A percentile compares a stretch with the other conserved stretches of the same genome.
These are phyloP conservation scores for Cerioporus squamosus DNA, from an alignment of 1,284 basidiomycete genomes.

Conservation along the genomic window DNA sequence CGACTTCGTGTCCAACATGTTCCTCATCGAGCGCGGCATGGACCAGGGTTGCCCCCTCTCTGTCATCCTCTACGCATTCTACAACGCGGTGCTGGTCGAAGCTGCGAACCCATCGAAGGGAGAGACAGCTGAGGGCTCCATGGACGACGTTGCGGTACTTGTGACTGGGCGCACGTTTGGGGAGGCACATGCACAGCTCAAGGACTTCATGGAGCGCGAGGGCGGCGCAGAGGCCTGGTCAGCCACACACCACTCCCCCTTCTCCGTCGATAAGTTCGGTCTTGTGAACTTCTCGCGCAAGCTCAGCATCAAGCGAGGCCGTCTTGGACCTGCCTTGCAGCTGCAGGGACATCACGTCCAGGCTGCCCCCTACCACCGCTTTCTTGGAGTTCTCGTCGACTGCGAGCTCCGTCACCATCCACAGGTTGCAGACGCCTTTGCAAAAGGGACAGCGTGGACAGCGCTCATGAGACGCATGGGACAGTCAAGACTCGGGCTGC, in stretches of 20 bases:
- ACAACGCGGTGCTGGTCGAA: conserved; percentile 36
- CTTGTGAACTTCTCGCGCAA: conserved; percentile 17
- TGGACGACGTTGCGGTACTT: conserved; percentile 33
- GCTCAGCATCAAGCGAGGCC: background rate
- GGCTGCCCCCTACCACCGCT: conserved; percentile 27
- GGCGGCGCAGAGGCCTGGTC: conserved; percentile 31
- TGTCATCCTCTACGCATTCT: conserved; percentile 36
- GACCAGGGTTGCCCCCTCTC: conserved; percentile 41
- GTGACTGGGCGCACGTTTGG: conserved; percentile 14
- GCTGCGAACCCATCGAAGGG: conserved; percentile 7
- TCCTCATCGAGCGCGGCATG: conserved; percentile 4
- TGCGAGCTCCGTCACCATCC: conserved; percentile 36
- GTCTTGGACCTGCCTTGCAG: conserved; percentile 11
- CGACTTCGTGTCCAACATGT: background rate
- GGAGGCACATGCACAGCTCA: conserved; percentile 20
- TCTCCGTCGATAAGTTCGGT: conserved; percentile 16
- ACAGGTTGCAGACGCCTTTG: conserved; percentile 34
- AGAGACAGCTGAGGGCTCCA: conserved; percentile 29
- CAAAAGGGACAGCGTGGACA: conserved; percentile 34
- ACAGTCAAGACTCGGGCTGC: background rate
- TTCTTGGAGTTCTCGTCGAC: conserved; percentile 44
- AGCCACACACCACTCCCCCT: conserved; percentile 24
- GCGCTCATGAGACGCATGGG: conserved; percentile 29
- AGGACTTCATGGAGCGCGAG: background rate
- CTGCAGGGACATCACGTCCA: conserved; percentile 10